Conservation (phyloP, 148 eudicot genomes). For the Drosera capensis region DNA sequence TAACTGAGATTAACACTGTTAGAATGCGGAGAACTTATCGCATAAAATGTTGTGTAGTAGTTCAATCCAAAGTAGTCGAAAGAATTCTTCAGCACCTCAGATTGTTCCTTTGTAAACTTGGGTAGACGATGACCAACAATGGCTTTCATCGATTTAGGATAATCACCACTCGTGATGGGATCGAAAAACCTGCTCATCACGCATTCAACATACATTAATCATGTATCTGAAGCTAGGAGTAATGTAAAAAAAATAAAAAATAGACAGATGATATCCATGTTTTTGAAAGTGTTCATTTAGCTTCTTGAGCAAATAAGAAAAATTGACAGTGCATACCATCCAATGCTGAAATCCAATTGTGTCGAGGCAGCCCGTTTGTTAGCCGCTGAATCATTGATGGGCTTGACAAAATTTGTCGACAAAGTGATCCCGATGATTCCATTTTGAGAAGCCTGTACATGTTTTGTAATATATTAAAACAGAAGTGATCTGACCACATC, state of each 20-base stretch:
- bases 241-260: not conserved
- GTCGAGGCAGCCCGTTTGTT: not conserved
- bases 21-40: constrained; percentile 6
- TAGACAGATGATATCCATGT: not conserved
- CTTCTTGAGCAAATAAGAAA: too few species aligned
- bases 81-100: constrained; percentile 20
- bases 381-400: not conserved
- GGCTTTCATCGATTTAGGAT: constrained; percentile 25
- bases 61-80: constrained; percentile 42
- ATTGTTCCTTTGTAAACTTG: constrained; percentile 12
- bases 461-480: not conserved
- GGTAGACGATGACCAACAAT: constrained; percentile 28
- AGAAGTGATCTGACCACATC: not conserved
- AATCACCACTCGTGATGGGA: constrained; percentile 32
- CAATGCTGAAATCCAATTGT: not conserved
- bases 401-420: not conserved
- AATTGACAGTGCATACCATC: not conserved
- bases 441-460: not conserved
- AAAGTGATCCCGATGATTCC: not conserved
- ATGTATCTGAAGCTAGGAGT: not conserved
- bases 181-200: constrained; percentile 28
- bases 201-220: not conserved
- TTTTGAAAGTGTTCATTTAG: not conserved
- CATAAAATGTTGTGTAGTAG: constrained; percentile 32
- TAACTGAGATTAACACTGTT: constrained; percentile 7